Conservation (phyloP, 495 filamentous ascomycete species). For the Trichoderma erinaceum region DNA sequence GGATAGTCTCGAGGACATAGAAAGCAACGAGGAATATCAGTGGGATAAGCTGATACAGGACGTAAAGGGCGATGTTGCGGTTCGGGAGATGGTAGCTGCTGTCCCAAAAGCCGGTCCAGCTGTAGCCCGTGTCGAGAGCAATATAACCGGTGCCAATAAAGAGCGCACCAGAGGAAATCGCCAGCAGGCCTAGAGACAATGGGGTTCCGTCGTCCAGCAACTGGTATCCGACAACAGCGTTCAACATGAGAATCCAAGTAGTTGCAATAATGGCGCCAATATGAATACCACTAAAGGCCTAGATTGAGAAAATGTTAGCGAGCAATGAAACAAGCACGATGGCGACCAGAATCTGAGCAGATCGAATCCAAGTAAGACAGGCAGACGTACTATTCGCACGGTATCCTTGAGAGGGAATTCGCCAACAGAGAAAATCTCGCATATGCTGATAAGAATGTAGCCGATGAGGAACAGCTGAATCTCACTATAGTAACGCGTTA, state of each 20-base stretch:
- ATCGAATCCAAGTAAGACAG: constrained; percentile 26
- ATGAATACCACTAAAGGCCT: constrained; percentile 93
- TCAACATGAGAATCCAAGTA: constrained; percentile 85
- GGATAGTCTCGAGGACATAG: constrained; percentile 70
- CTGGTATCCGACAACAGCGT: constrained; percentile 89
- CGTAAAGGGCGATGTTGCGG: constrained; percentile 81
- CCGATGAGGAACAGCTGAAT: constrained; percentile 90
- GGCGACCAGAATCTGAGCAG: constrained; percentile 17
- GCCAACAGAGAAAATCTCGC: constrained; percentile 93
- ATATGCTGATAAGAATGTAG: constrained; percentile 85
- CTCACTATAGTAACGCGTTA: constrained; percentile 55
- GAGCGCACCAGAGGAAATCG: constrained; percentile 59
- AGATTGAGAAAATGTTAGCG: constrained; percentile 18
- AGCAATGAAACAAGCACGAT: constrained; percentile 15
- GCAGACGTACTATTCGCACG: constrained; percentile 57
- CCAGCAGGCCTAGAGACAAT: constrained; percentile 69
- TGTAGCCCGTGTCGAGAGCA: constrained; percentile 84
- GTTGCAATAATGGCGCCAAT: constrained; percentile 83
- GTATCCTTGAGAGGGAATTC: constrained; percentile 66
- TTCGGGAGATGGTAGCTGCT: constrained; percentile 50
- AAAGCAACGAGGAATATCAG: constrained; percentile 81
- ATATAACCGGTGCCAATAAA: constrained; percentile 95
- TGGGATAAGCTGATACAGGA: constrained; percentile 86
- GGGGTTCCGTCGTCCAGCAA: constrained; percentile 89
- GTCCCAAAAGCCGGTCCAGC: constrained; percentile 73